These are phyloP conservation scores for Hyphopichia homilentoma DNA, from an alignment of 805 yeast species.

Conservation along the genomic window DNA sequence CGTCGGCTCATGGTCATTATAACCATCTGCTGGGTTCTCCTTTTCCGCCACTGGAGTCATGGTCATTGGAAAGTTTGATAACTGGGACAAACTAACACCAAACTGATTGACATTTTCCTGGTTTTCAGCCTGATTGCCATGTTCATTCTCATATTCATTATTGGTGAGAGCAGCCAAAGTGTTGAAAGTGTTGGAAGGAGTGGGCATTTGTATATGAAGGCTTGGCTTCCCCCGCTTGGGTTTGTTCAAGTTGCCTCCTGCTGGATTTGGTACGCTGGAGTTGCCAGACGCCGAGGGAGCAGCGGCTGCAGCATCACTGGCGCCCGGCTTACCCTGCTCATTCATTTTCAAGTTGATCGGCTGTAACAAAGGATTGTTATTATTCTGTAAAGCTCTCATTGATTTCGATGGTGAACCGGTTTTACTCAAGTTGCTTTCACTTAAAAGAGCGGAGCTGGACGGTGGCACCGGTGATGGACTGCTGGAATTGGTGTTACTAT, in stretches of 20 bases:
- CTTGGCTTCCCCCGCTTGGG: conserved; percentile 49
- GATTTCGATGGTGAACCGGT: conserved; percentile 37
- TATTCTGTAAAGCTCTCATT: conserved; percentile 50
- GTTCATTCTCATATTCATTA: conserved; percentile 15
- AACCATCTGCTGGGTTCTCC: conserved; percentile 15
- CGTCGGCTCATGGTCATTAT: conserved; percentile 8
- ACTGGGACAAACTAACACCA: conserved; percentile 56
- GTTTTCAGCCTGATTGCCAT: conserved; percentile 9
- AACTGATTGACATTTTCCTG: conserved; percentile 54
- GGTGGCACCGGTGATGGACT: conserved; percentile 37
- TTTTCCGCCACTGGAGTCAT: conserved; percentile 82
- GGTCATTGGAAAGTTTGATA: conserved; percentile 51
- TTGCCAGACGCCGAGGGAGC: conserved; percentile 1
- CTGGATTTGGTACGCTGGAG: conserved; percentile 1
- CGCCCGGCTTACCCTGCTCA: neutral
- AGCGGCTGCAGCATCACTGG: conserved; percentile 1
- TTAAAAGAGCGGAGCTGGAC: conserved; percentile 14
- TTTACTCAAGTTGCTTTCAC: conserved; percentile 9
- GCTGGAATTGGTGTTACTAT: conserved; percentile 23
- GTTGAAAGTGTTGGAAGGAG: conserved; percentile 46
- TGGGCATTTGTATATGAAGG: conserved; percentile 70
- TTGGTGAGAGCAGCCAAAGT: conserved; percentile 36
- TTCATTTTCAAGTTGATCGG: conserved; percentile 48
- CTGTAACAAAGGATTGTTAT: conserved; percentile 46
- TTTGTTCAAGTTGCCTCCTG: conserved; percentile 14